Evolutionary conservation across 352 stramenopile genomes (phyloP), one percentile per base, ranked within the genome.

Genomic region (Aphanomyces cochlioides): DNA sequence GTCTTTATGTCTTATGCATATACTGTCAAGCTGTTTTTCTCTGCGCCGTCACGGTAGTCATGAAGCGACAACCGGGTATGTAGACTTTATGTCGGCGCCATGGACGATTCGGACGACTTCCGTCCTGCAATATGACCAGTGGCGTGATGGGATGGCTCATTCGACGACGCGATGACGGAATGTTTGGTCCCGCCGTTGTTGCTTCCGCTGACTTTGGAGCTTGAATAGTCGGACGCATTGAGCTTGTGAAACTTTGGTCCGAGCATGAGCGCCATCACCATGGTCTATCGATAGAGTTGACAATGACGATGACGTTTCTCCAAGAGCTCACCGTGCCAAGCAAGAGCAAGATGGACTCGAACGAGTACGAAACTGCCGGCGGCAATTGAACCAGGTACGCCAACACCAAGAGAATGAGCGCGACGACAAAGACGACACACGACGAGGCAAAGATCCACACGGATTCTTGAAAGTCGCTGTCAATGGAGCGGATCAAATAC

Each of bases 311-410:
- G n/a, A n/a, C n/a, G n/a, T n/a, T n/a, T 50, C 10, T 12, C 43
- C 1, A 3, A n/a, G 10, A 12, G 43, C 43, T 1, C 36, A 57
- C 37, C 17, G 73, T 76, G 53, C 73, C 77, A 4, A 84, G 5
- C 7, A 79, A 19, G 4, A 82, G 54, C 12, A 67, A 36, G 6
- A 28, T 48, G 2, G 75, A 50, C 5, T 77, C 56, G 53, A 82
- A 82, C 12, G 59, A 45, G 47, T 73, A 79, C 19, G 78, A 77
- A n/a, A 68, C 64, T 0, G 69, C 15, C 1, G 69, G 69, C 0
- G 76, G 56, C 56, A 84, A 38, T 0, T 77, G 56, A 3, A 81
- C 75, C n/a, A 82, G 47, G 53, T 84, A 84, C 7, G 78, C 69
- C n/a, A 84, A 63, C 38, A 75, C 69, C 7, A 84, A 37, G 4